These are phyloP conservation scores for Suillus sp. DNA, from an alignment of 768 basidiomycete species.

Conservation along the genomic window DNA sequence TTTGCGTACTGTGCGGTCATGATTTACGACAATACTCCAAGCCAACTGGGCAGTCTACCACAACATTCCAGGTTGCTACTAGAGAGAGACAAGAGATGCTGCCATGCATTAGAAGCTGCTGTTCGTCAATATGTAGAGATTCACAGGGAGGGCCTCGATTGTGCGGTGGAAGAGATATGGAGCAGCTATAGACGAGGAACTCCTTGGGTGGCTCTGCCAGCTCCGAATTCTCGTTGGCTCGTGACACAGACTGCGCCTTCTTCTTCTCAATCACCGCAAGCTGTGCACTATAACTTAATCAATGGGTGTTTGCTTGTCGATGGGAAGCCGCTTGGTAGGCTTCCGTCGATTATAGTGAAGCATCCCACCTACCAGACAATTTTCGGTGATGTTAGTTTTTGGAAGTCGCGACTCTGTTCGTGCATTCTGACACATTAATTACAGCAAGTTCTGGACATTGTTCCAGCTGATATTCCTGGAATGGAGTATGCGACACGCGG, in stretches of 20 bases:
- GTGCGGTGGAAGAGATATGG: constrained; percentile 26
- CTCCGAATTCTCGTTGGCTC: constrained; percentile 28
- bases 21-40: constrained; percentile 30
- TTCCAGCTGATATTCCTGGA: constrained; percentile 28
- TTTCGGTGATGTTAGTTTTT: constrained; percentile 24
- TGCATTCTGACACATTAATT: constrained; percentile 10
- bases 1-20: constrained; percentile 28
- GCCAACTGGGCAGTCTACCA: constrained; percentile 12
- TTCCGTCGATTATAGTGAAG: constrained; percentile 22
- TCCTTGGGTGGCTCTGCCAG: constrained; percentile 20
- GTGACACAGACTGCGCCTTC: constrained; percentile 22
- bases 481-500: constrained; percentile 30
- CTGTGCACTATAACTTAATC: constrained; percentile 26
- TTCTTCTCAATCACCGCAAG: constrained; percentile 19
- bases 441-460: constrained; percentile 26
- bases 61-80: constrained; percentile 22
- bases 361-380: constrained; percentile 26
- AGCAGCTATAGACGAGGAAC: constrained; percentile 26
- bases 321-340: constrained; percentile 27
- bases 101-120: constrained; percentile 24
- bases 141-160: constrained; percentile 19
- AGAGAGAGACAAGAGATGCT: constrained; percentile 36
- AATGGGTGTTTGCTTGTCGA: constrained; percentile 31
- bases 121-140: constrained; percentile 11
- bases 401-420: neutral